Evolutionary conservation across 306 rosid species (phyloP), one percentile per base, ranked within the genome.

Genomic region (Malus orientalis): DNA sequence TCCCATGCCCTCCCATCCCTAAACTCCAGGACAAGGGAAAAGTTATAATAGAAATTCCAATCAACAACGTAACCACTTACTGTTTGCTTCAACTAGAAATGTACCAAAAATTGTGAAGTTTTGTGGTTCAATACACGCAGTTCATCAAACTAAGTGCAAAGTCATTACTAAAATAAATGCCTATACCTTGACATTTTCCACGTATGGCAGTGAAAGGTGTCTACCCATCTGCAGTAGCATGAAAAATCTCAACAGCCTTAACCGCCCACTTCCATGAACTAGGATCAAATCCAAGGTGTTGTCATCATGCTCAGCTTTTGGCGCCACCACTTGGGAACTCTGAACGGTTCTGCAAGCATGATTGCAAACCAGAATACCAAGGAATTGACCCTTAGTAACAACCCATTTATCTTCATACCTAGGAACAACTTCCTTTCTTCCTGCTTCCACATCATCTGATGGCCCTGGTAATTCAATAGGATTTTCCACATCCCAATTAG

Each of bases 271-370:
- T 60, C 99, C 99, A 85, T 83, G 97, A 73, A 95, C 97, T 81
- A 95, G 69, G 84, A 95, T 60, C 86, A 95, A 57, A 86, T 95
- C 97, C 87, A 95, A 83, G 38, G 93, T 83, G 82, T 79, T 87
- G 80, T 88, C 99, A 78, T 95, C 97, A 53, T 77, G 91, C 84
- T 92, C 97, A 61, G 99, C 88, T 80, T 81, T 92, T 78, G 99
- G 97, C 79, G 99, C 99, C 75, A 87, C 99, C 29, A 92, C 97
- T 87, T 95, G 99, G 70, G 97, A 88, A 85, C 88, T 92, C 88
- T 95, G 97, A 82, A 95, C 97, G 61, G 90, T 92, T 88, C 96
- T 87, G 78, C 99, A 92, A 22, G 99, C 99, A 75, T 95, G 99
- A 81, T 95, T 95, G 84, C 99, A 95, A 74, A 92, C 99, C 57